Base-by-base conservation (phyloP, 805 yeast species). In the Cyberlindnera veronae region DNA sequence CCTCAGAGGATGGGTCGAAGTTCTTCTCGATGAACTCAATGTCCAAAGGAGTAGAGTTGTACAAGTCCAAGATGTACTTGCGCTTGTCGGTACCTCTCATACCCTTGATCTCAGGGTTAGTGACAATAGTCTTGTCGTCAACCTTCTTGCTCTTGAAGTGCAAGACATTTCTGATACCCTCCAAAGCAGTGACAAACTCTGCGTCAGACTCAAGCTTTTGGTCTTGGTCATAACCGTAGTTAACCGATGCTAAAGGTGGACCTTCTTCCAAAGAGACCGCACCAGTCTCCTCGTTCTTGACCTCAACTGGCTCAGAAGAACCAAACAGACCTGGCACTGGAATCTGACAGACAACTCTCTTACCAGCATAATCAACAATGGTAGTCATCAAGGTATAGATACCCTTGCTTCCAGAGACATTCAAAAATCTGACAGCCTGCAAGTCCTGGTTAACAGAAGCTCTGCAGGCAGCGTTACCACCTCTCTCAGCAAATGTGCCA, bases 321-420 rank as follows among this genome's bases (percentile, higher is more conserved):
- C 62, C 51, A 41, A 67, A 65, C 29, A 71, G 59, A 44, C 98
- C 98, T 13, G 99, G 99, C 32, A 91, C 95, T 11, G 96, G 96
- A 12, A 96, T 86, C 67, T 91, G 98, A 61, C 95, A 87, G 28
- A 91, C 74, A 27, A 91, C 70, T 61, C 98, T 77, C 54, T 79
- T 82, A 46, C 98, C 99, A 57, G 85, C 79, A 65, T 77, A 91
- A 62, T 91, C 98, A 41, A 91, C 86, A 43, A 89, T 73, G n/a
- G 90, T 74, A 4, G 97, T 85, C 53, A 86, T 76, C 44, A 91
- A 69, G 37, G 83, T 81, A 55, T 79, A 76, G 29, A 89, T 69
- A 32, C 81, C 86, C 10, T 65, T 66, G 24, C 77, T 57, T 53
- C 84, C 87, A 32, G 83, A 63, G 51, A 78, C 69, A 66, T 84